phyloP scores from a whole-genome alignment of 345 rosid species.

The Fremontodendron californicum region DNA sequence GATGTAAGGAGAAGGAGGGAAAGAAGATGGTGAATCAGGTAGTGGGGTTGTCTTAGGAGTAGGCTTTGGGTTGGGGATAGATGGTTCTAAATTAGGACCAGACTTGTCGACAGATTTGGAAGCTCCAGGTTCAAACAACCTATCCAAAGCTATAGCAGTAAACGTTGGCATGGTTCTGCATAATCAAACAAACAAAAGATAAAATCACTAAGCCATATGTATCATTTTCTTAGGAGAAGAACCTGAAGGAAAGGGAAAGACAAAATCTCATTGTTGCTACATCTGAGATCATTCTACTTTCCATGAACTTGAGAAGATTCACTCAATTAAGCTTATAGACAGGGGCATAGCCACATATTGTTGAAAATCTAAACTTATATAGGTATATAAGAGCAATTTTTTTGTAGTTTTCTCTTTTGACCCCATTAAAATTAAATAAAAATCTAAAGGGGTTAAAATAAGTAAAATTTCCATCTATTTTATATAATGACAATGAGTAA shows the following conservation, averaged over 20 bases:
- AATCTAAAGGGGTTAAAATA: background rate
- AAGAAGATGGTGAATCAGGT: constrained; percentile 70
- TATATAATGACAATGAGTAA: no score
- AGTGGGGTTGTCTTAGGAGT: constrained; percentile 66
- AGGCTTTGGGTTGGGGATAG: constrained; percentile 37
- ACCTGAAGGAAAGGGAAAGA: background rate
- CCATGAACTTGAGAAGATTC: background rate
- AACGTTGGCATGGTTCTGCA: constrained; percentile 70
- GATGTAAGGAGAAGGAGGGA: constrained; percentile 77
- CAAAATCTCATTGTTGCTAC: background rate
- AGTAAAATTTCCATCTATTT: no score
- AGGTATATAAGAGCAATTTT: background rate
- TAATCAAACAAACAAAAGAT: constrained; percentile 14
- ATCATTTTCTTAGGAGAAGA: background rate
- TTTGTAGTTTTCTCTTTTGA: background rate
- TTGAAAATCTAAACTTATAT: background rate
- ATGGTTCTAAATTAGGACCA: constrained; percentile 23
- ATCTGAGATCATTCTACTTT: background rate
- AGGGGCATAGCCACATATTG: background rate
- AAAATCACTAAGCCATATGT: background rate
- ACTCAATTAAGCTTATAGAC: background rate
- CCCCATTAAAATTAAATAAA: background rate
- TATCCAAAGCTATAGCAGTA: constrained; percentile 60
- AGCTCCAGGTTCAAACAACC: constrained; percentile 54
- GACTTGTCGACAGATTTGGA: constrained; percentile 46